Evolutionary conservation across 768 basidiomycete species (phyloP), one percentile per base, ranked within the genome.

Genomic region (Royoungia palumana): DNA sequence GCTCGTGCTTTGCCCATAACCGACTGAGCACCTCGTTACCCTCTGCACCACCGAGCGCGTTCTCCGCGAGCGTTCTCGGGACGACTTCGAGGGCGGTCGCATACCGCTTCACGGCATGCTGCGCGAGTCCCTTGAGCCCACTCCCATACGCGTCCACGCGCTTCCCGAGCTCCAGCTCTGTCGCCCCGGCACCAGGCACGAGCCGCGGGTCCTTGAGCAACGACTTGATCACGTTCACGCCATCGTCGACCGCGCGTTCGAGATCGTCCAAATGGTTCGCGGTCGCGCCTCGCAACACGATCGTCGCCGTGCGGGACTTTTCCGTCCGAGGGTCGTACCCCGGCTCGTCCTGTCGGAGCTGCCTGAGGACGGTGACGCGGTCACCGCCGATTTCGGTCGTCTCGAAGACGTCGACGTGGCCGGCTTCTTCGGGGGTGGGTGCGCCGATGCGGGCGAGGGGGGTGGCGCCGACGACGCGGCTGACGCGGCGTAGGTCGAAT

Each of bases 351-450:
- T 70, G 70, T 2, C 72, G 61, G 17, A 90, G 79, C 65, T 99
- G 96, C 14, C 96, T 78, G 49, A 99, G 80, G 1, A 99, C 96
- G 1, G 94, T 98, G 42, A 98, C 96, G 48, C 95, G 86, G 72
- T 99, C 96, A 6, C 96, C 95, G 37, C 96, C 96, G 59, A 99
- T 87, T 68, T 99, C 96, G 49, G 86, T 82, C 22, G 89, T 91
- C 76, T 99, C 96, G 64, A 98, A 89, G 19, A 98, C 77, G 63
- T 97, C 96, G 55, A 95, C 83, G 60, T 77, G 84, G 37, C 96
- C 96, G 19, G 91, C 92, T 72, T 99, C 96, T 68, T 99, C 96
- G 0, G 93, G 82, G 12, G 92, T 97, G 5, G 96, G 96, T 0
- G 93, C 91, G 49, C 96, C 96, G 53, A 99, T 78, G 39, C 96